Conservation (phyloP, 495 filamentous ascomycete genomes). For the Penicillium roqueforti region DNA sequence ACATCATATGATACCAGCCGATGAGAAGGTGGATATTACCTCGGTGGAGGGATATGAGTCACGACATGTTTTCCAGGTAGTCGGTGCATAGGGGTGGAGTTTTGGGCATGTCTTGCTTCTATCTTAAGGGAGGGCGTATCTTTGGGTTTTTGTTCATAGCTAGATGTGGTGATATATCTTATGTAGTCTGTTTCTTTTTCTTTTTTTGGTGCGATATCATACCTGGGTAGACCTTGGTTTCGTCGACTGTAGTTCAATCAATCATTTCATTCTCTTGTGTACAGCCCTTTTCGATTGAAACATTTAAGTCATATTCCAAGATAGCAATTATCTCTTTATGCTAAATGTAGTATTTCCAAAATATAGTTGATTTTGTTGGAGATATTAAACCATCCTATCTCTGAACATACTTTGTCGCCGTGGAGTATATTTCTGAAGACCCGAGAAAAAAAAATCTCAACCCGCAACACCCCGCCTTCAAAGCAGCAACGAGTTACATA, state of each 20-base stretch:
- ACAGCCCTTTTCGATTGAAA: not conserved
- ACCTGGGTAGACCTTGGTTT: not conserved
- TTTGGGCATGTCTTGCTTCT: conserved; percentile 28
- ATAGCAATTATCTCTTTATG: no score
- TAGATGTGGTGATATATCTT: conserved; percentile 3
- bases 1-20: conserved; percentile 80
- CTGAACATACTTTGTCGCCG: not conserved
- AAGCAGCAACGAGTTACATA: not conserved
- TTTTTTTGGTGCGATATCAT: conserved; percentile 11
- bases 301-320: not conserved
- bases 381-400: not conserved
- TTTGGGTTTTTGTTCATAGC: conserved; percentile 12
- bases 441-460: conserved; percentile 11
- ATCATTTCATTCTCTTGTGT: not conserved
- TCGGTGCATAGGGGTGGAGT: conserved; percentile 46
- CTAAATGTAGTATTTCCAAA: not conserved
- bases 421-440: conserved; percentile 8
- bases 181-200: conserved; percentile 6
- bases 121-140: conserved; percentile 28
- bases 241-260: not conserved
- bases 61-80: conserved; percentile 58
- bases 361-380: not conserved
- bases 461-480: conserved; percentile 21
- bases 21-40: conserved; percentile 55
- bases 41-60: conserved; percentile 61